These are phyloP conservation scores for Galerina sulciceps DNA, from an alignment of 768 basidiomycete species.

Conservation along the genomic window DNA sequence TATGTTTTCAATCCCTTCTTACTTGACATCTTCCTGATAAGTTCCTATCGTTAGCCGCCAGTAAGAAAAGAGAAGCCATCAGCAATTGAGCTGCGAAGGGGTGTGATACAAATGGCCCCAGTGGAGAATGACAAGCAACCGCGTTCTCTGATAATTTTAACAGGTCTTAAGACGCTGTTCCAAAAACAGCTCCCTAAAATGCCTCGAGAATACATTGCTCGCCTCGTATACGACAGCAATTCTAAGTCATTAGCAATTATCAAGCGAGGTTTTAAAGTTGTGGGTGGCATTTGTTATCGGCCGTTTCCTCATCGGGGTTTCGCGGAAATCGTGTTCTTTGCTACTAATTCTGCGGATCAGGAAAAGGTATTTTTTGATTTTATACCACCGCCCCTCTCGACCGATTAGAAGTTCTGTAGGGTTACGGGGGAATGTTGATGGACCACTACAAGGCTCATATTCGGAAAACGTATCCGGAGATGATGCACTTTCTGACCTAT, in stretches of 20 bases:
- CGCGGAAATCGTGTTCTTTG: conserved; percentile 98
- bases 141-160: conserved; percentile 82
- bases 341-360: conserved; percentile 94
- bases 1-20: conserved; percentile 33
- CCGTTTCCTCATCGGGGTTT: conserved; percentile 95
- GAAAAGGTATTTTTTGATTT: conserved; percentile 72
- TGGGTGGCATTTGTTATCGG: conserved; percentile 96
- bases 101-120: conserved; percentile 81
- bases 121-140: conserved; percentile 84
- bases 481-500: conserved; percentile 96
- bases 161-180: conserved; percentile 95
- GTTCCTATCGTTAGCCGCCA: conserved; percentile 44
- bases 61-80: conserved; percentile 77
- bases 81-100: conserved; percentile 76
- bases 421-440: conserved; percentile 98
- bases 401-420: conserved; percentile 48
- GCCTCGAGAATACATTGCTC: conserved; percentile 98
- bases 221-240: conserved; percentile 90
- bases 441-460: conserved; percentile 97
- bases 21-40: conserved; percentile 1
- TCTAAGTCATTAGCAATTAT: conserved; percentile 95
- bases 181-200: conserved; percentile 98
- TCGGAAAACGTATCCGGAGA: conserved; percentile 76
- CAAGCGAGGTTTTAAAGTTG: conserved; percentile 93
- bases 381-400: neutral